These are phyloP conservation scores for Cornus florida DNA, from an alignment of 148 eudicot genomes.

Conservation along the genomic window DNA sequence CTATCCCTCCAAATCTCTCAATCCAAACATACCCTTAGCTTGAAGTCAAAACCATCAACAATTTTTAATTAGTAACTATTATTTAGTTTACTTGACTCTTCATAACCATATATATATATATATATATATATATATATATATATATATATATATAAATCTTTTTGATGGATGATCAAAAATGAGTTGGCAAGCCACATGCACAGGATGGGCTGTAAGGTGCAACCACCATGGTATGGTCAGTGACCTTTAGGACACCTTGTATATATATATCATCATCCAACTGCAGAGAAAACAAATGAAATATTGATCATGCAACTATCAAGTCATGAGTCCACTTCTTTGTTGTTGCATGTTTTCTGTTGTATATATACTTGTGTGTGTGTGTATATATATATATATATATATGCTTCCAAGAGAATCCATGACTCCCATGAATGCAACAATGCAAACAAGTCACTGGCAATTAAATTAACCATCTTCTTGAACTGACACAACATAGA, in stretches of 20 bases:
- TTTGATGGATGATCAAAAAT: background rate
- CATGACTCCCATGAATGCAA: background rate
- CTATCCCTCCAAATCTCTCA: too few relatives aligned
- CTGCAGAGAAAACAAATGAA: background rate
- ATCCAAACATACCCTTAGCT: too few relatives aligned
- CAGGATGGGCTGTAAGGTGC: constrained; percentile 8
- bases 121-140: too few relatives aligned
- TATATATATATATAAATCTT: too few relatives aligned
- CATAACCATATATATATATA: too few relatives aligned
- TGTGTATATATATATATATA: background rate
- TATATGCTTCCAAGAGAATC: background rate
- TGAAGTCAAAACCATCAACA: too few relatives aligned
- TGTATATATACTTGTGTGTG: too few relatives aligned
- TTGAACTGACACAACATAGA: background rate
- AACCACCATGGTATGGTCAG: background rate
- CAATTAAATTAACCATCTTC: background rate
- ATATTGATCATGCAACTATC: background rate
- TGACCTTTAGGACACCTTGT: background rate
- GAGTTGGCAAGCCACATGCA: constrained; percentile 22
- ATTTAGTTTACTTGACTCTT: too few relatives aligned
- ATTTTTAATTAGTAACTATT: too few relatives aligned
- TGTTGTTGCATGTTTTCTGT: background rate
- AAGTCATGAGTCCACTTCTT: background rate
- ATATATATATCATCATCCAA: background rate
- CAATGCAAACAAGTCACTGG: background rate